These are phyloP conservation scores for Ustilago hordei DNA, from an alignment of 1,284 basidiomycete species.

Conservation along the genomic window DNA sequence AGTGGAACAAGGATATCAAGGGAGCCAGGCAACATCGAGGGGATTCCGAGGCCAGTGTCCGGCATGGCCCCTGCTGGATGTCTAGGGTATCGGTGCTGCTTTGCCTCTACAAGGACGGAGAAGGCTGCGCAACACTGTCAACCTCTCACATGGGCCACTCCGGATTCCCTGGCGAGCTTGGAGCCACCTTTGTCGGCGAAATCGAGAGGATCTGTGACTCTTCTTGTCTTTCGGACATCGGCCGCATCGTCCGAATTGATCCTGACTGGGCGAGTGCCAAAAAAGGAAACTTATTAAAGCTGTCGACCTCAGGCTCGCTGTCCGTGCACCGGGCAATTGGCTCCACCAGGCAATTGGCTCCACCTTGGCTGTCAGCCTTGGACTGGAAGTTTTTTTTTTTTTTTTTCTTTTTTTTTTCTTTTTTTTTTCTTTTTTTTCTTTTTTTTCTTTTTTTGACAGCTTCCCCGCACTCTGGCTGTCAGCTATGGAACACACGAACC, in stretches of 20 bases:
- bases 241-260: conserved; percentile 35
- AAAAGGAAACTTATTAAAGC: too few species aligned
- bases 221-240: conserved; percentile 39
- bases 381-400: background rate
- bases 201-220: conserved; percentile 4
- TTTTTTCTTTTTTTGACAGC: too few species aligned
- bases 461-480: conserved; percentile 32
- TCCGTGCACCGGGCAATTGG: conserved; percentile 31
- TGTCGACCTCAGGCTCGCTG: background rate
- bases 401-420: too few species aligned
- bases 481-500: background rate
- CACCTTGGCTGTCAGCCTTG: conserved; percentile 19
- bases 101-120: too few species aligned
- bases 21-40: background rate
- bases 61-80: background rate
- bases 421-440: too few species aligned
- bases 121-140: too few species aligned
- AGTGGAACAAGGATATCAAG: background rate
- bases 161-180: conserved; percentile 6
- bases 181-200: background rate
- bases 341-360: conserved; percentile 35
- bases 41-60: background rate
- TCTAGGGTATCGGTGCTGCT: background rate
- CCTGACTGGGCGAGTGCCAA: conserved; percentile 1
- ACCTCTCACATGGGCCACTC: background rate